Percentiles rank a stretch among this genome's conserved stretches.
phyloP scores from a whole-genome alignment of 805 yeast genomes.

The Yarrowia alimentaria region DNA sequence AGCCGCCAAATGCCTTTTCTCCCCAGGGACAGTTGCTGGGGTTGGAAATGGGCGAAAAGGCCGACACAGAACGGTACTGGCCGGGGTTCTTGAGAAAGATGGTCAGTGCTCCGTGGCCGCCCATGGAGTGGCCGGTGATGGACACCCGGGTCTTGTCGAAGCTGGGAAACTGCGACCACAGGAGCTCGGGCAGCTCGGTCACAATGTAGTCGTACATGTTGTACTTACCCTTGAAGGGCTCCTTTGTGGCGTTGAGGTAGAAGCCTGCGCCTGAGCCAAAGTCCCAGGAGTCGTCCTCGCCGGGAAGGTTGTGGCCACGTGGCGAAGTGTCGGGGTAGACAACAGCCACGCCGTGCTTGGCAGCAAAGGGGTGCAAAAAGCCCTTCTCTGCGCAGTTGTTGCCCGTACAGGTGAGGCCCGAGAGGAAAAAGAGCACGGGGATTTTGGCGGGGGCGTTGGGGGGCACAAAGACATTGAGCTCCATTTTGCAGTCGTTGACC shows the following conservation, averaged over 20 bases:
- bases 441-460: constrained; percentile 43
- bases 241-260: constrained; percentile 78
- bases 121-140: constrained; percentile 98
- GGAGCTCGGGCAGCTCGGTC: constrained; percentile 60
- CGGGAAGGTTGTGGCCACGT: constrained; percentile 71
- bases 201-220: constrained; percentile 83
- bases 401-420: constrained; percentile 93
- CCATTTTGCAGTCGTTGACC: constrained; percentile 69
- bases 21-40: constrained; percentile 87
- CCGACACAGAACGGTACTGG: constrained; percentile 73
- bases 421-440: constrained; percentile 76
- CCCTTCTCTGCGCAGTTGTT: constrained; percentile 94
- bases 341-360: constrained; percentile 77
- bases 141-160: constrained; percentile 62
- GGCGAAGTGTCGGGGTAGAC: constrained; percentile 98
- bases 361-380: constrained; percentile 75
- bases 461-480: constrained; percentile 81
- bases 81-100: constrained; percentile 68
- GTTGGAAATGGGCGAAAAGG: constrained; percentile 86
- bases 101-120: constrained; percentile 89
- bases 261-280: constrained; percentile 96
- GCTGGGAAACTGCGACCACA: constrained; percentile 45
- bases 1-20: constrained; percentile 72
- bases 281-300: constrained; percentile 84
- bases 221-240: constrained; percentile 70